Base-by-base conservation (phyloP, 345 rosid species). In the Populus simonii region DNA sequence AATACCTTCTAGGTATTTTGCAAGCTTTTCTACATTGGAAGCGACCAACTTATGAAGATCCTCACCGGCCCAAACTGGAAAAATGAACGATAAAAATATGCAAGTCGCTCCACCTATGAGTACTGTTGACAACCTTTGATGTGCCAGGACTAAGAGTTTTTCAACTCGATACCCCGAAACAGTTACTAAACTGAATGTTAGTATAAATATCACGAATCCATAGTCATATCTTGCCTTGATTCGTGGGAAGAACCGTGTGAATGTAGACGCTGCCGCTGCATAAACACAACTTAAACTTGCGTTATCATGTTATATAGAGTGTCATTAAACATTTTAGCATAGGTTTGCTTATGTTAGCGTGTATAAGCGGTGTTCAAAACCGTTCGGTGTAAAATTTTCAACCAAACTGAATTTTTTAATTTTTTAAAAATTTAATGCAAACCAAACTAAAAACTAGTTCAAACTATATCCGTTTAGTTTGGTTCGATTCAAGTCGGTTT, bases 221-320 rank as follows among this genome's bases (percentile, higher is more conserved):
- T 85, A 83, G 66, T 85, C 85, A 41, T 83, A 85, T 83, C 77
- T 85, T 57, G 86, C 88, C 49, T 85, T 85, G 74, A 85, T 67
- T 29, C 13, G 53, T 20, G 88, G 88, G 62, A 85, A 78, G 72
- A 85, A 85, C 76, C 88, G 29, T 3, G 75, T 49, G 62, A 85
- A 85, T 65, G 84, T 80, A 2, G 75, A 76, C 31, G 49, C 71
- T n/a, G 80, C 75, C 53, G 83, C 85, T 85, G 82, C 79, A 83
- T 36, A 67, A 1, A 55, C 12, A 27, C 35, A 25, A 68, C 11
- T 68, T 20, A 68, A n/a, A 33, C 25, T 68, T 22, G 71, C 45
- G n/a, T 68, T n/a, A 62, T 43, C 12, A 43, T 8, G 47, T 0
- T 43, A 8, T 8, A 43, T 1, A 8, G 47, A 10, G 47, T 43